Base-by-base conservation (phyloP, 2,329 filamentous ascomycete species). In the Torrubiella hemipterigena region DNA sequence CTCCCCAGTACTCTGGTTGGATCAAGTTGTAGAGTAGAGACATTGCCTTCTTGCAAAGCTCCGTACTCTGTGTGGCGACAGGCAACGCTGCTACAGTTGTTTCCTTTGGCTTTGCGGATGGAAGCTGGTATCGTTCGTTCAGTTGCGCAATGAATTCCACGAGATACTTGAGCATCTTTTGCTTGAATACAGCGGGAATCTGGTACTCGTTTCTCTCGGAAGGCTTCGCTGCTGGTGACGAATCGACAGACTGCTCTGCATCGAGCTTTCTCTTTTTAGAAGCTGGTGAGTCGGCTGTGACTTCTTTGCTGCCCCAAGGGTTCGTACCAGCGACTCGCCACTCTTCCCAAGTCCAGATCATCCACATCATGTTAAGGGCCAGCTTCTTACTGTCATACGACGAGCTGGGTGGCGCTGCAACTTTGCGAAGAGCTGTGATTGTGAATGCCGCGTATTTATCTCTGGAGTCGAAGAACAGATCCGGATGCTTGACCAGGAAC, bases 261-360 rank as follows among this genome's bases (percentile, higher is more conserved):
- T 87, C 82, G n/a, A 84, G 57, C 49, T 77, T 85, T 34, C 83
- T 70, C 61, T 93, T 93, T 52, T 65, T 78, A 3, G 68, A 66
- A 37, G 73, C 77, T 5, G 85, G 84, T 4, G 84, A 89, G 43
- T 81, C 71, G 0, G 78, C 47, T 30, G 54, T 64, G 19, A 52
- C 42, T 7, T 40, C 27, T 7, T 37, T 53, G 13, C 41, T 29
- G 3, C 39, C 24, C 11, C 48, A 39, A 8, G 45, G 45, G 17
- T 39, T 46, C 45, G 66, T 65, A 23, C 80, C 75, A 38, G 74
- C 76, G 1, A 89, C 76, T 12, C 86, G 77, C 36, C 77, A 75
- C 50, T 93, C 73, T 55, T 98, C 91, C 91, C 91, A 98, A 30
- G 77, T 73, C 74, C 84, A 91, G 38, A 98, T 82, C 36, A 98